Conservation (phyloP, 2,329 filamentous ascomycete genomes). For the Cryoendolithus antarcticus region DNA sequence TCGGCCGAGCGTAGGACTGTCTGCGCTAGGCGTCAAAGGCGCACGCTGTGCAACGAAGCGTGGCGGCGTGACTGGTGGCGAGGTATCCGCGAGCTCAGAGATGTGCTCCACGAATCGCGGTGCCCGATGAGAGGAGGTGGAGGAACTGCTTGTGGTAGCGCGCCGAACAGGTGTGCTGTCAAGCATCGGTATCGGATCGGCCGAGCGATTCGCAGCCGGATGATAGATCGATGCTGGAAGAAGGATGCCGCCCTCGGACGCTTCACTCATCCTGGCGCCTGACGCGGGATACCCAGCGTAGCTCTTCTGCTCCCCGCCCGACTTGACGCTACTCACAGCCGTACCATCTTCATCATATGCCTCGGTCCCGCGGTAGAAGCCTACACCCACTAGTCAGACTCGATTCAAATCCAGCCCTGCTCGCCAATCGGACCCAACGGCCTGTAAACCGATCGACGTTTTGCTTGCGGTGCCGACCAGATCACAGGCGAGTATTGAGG, state of each 20-base stretch:
- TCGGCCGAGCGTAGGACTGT: slow-evolving; percentile 13
- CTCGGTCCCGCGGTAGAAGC: no score
- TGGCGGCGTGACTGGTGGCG: slow-evolving; percentile 1
- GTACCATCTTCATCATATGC: no score
- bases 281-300: no score
- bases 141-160: neutral
- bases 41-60: neutral
- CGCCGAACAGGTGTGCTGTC: slow-evolving; percentile 7
- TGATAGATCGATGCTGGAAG: slow-evolving; percentile 6
- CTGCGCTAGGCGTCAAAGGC: slow-evolving; percentile 3
- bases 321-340: no score
- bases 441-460: slow-evolving; percentile 3
- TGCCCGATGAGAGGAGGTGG: slow-evolving; percentile 1
- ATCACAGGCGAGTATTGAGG: slow-evolving; percentile 7
- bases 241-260: neutral
- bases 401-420: slow-evolving; percentile 2
- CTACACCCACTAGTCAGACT: no score
- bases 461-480: slow-evolving; percentile 4
- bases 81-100: slow-evolving; percentile 10
- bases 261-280: no score
- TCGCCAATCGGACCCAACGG: neutral
- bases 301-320: no score
- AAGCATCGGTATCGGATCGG: slow-evolving; percentile 7
- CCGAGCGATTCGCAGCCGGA: neutral
- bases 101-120: slow-evolving; percentile 9